Evolutionary conservation across 306 rosid species (phyloP).

Genomic region (Ziziphus jujuba): DNA sequence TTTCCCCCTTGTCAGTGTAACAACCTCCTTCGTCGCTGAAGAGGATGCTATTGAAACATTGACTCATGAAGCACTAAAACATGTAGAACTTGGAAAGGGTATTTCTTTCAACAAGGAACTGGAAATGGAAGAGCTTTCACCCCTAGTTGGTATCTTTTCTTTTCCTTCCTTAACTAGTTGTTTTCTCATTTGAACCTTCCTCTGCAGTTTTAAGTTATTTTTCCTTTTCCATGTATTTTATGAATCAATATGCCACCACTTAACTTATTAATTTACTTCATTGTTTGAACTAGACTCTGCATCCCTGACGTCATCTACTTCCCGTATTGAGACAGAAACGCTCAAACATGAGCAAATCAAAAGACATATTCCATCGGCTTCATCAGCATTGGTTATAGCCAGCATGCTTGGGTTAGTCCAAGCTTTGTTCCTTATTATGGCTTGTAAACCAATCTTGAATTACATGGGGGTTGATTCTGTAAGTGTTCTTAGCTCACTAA

Average conservation of each 20-base stretch:
- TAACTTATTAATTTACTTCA: neutral
- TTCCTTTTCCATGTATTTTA: neutral
- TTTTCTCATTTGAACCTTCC: neutral
- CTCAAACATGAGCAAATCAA: conserved; percentile 37
- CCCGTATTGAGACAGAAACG: conserved; percentile 15
- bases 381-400: conserved; percentile 63
- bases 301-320: neutral
- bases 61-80: conserved; percentile 30
- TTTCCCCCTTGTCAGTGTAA: conserved; percentile 73
- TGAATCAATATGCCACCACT: neutral
- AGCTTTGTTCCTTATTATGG: conserved; percentile 51
- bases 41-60: conserved; percentile 50
- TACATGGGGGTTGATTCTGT: conserved; percentile 75
- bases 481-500: conserved; percentile 28
- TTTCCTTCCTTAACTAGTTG: conserved; percentile 2
- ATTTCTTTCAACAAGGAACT: neutral
- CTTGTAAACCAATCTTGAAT: conserved; percentile 60
- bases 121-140: conserved; percentile 23
- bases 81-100: conserved; percentile 44
- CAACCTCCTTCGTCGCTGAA: conserved; percentile 84
- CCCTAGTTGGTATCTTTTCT: conserved; percentile 16
- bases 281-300: conserved; percentile 11
- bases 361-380: conserved; percentile 72
- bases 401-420: conserved; percentile 65
- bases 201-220: neutral